Conservation (phyloP, 805 yeast genomes). For the Huiozyma naganishii region DNA sequence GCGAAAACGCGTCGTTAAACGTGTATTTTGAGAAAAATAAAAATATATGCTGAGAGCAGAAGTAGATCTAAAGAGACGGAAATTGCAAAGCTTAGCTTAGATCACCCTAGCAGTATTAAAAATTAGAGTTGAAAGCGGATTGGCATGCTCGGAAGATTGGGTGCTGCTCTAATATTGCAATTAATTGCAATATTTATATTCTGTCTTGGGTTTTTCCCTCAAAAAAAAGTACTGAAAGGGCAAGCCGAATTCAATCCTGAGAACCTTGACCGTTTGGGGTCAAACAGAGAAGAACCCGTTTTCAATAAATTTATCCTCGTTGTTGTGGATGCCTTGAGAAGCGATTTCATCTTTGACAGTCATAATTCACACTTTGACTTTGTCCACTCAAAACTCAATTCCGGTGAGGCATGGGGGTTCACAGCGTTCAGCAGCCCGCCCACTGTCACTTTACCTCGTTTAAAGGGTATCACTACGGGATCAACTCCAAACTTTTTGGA, state of each 20-base stretch:
- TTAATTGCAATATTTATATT: constrained; percentile 50
- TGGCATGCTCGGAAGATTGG: neutral
- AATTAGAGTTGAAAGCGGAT: neutral
- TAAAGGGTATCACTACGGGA: constrained; percentile 90
- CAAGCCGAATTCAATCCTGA: constrained; percentile 25
- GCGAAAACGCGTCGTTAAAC: too few relatives aligned
- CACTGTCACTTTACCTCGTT: constrained; percentile 87
- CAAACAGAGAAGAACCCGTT: constrained; percentile 20
- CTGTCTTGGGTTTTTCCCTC: constrained; percentile 81
- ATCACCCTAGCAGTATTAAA: too few relatives aligned
- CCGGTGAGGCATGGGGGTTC: constrained; percentile 71
- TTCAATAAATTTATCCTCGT: constrained; percentile 66
- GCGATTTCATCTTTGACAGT: constrained; percentile 69
- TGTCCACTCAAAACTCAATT: constrained; percentile 52
- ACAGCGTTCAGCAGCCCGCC: constrained; percentile 94
- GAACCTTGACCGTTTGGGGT: constrained; percentile 25
- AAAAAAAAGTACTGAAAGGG: constrained; percentile 70
- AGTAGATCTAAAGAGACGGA: too few relatives aligned
- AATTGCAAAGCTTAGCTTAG: too few relatives aligned
- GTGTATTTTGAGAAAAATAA: too few relatives aligned
- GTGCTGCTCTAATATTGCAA: constrained; percentile 24
- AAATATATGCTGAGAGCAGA: too few relatives aligned
- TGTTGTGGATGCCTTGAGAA: constrained; percentile 87
- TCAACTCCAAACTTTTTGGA: constrained; percentile 90
- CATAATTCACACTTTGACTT: constrained; percentile 52